These are phyloP conservation scores for Mucor lusitanicus DNA, from an alignment of 371 early-diverging fungal species.

Conservation along the genomic window DNA sequence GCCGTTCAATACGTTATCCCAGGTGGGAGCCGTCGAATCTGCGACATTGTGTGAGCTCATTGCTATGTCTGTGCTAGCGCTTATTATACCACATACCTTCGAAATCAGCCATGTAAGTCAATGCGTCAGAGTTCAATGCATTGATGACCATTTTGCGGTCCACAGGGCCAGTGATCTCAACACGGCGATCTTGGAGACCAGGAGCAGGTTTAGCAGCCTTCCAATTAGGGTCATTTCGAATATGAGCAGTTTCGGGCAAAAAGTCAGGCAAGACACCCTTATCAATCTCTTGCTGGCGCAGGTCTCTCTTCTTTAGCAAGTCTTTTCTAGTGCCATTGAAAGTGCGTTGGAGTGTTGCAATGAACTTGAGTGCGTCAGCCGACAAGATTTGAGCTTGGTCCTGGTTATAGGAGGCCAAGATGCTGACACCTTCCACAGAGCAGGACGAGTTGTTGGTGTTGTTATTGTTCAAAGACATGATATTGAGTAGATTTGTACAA, in stretches of 20 bases:
- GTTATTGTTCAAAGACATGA: neutral
- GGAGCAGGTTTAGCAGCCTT: constrained; percentile 89
- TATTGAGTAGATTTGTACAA: neutral
- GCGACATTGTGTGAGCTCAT: neutral
- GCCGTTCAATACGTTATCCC: constrained; percentile 86
- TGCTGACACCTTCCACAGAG: constrained; percentile 27
- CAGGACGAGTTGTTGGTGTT: neutral
- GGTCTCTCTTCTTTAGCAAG: constrained; percentile 72
- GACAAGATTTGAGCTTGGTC: constrained; percentile 71
- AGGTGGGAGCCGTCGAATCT: constrained; percentile 95
- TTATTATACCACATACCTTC: constrained; percentile 66
- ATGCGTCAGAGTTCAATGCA: constrained; percentile 92
- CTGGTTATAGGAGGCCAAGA: constrained; percentile 26
- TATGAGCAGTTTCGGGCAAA: constrained; percentile 87
- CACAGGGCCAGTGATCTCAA: constrained; percentile 97
- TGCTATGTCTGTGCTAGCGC: neutral
- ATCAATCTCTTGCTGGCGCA: constrained; percentile 80
- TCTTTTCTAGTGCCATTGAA: constrained; percentile 86
- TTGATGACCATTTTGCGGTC: constrained; percentile 99
- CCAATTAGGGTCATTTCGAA: constrained; percentile 91
- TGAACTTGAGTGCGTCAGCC: constrained; percentile 77
- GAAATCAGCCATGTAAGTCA: constrained; percentile 97
- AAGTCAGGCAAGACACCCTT: constrained; percentile 87
- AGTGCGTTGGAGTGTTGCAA: constrained; percentile 83
- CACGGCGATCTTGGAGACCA: constrained; percentile 89